phyloP scores from a whole-genome alignment of 2,329 filamentous ascomycete species.

The Fusarium dimerum region DNA sequence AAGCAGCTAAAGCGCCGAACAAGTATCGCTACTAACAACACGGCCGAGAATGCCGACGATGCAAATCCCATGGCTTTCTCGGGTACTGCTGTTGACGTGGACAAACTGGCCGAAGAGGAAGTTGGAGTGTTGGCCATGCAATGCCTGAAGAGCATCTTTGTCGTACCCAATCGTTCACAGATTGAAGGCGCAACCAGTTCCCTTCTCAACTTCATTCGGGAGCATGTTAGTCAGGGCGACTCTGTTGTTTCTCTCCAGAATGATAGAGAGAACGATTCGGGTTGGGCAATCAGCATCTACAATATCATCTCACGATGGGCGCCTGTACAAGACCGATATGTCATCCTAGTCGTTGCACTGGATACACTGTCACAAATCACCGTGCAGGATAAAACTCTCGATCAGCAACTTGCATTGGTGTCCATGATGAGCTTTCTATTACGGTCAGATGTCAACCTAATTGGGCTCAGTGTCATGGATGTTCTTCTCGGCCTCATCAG shows the following conservation, averaged over 20 bases:
- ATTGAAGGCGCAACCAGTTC: conserved; percentile 75
- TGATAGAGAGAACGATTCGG: conserved; percentile 48
- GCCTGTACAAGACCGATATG: conserved; percentile 90
- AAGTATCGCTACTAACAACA: conserved; percentile 76
- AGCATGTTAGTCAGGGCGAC: conserved; percentile 54
- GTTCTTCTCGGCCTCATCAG: conserved; percentile 82
- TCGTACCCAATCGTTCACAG: conserved; percentile 78
- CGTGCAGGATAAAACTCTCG: conserved; percentile 69
- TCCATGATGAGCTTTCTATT: conserved; percentile 81
- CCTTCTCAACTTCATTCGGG: conserved; percentile 73
- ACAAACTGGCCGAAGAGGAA: conserved; percentile 86
- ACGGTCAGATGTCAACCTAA: conserved; percentile 87
- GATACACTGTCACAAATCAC: conserved; percentile 71
- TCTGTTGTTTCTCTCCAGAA: conserved; percentile 52
- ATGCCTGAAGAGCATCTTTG: conserved; percentile 84
- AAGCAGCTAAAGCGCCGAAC: conserved; percentile 66
- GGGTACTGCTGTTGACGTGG: conserved; percentile 81
- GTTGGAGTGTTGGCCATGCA: conserved; percentile 82
- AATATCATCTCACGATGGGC: conserved; percentile 82
- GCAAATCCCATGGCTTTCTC: conserved; percentile 72
- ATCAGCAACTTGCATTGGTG: conserved; percentile 73
- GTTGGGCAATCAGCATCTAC: conserved; percentile 83
- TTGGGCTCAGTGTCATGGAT: conserved; percentile 95
- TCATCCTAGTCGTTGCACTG: conserved; percentile 80
- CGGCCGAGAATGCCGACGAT: conserved; percentile 61